phyloP scores from a whole-genome alignment of 371 early-diverging fungal genomes.

The Mortierella sp. region DNA sequence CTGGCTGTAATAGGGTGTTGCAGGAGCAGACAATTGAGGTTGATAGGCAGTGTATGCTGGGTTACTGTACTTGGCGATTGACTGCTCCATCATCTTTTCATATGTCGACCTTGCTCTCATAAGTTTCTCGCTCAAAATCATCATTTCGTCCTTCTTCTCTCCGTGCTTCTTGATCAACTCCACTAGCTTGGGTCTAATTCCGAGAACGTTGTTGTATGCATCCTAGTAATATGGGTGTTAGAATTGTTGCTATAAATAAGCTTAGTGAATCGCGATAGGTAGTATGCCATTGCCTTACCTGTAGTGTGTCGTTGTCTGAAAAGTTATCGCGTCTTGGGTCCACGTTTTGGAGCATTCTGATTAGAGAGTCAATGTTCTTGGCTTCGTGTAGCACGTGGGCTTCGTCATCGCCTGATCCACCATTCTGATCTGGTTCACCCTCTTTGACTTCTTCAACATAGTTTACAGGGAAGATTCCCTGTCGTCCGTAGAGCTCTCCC shows the following conservation, averaged over 20 bases:
- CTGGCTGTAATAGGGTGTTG: constrained; percentile 19
- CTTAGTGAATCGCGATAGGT: not conserved
- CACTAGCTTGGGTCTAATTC: constrained; percentile 47
- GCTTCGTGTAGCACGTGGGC: constrained; percentile 80
- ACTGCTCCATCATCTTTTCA: constrained; percentile 58
- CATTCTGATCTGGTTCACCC: constrained; percentile 49
- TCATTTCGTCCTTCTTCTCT: constrained; percentile 55
- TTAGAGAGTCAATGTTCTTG: constrained; percentile 82
- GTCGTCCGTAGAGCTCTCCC: constrained; percentile 78
- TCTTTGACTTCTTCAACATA: constrained; percentile 76
- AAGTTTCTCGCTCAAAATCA: constrained; percentile 43
- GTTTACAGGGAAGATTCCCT: constrained; percentile 91
- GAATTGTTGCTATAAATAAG: not conserved
- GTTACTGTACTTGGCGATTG: constrained; percentile 52
- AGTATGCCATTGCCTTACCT: constrained; percentile 56
- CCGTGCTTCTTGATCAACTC: constrained; percentile 55
- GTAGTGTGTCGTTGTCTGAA: constrained; percentile 89
- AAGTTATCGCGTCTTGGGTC: constrained; percentile 88
- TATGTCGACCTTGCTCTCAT: constrained; percentile 47
- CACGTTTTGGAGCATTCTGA: constrained; percentile 77
- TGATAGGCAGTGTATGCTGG: constrained; percentile 29
- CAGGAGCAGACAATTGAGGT: constrained; percentile 10
- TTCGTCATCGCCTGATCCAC: constrained; percentile 75
- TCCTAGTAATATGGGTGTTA: constrained; percentile 20
- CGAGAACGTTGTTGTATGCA: constrained; percentile 46